These are phyloP conservation scores for Starmerella gropengiesseri DNA, from an alignment of 805 yeast genomes.

Conservation along the genomic window DNA sequence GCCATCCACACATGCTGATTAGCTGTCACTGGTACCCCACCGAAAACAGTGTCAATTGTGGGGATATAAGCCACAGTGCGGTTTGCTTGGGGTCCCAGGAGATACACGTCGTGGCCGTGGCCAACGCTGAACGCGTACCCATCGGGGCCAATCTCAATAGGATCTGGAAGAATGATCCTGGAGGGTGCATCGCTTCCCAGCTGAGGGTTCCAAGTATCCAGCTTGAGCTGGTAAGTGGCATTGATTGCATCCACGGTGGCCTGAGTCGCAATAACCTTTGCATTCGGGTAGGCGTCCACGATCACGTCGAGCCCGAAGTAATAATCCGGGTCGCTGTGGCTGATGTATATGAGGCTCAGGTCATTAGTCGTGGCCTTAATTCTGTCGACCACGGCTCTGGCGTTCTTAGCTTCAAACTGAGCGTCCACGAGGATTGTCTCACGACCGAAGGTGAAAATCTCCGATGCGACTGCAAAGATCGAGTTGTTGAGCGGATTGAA, in stretches of 20 bases:
- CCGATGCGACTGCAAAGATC: neutral
- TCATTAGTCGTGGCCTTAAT: slow-evolving; percentile 2
- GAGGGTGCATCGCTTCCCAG: neutral
- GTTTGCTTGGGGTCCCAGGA: slow-evolving; percentile 3
- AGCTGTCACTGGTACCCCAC: slow-evolving; percentile 1
- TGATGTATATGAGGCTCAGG: neutral
- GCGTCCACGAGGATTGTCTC: slow-evolving; percentile 1
- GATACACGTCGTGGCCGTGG: neutral
- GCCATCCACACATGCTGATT: slow-evolving; percentile 7
- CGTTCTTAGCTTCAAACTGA: neutral
- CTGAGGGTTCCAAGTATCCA: neutral
- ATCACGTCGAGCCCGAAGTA: slow-evolving; percentile 4
- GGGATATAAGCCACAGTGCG: slow-evolving; percentile 2
- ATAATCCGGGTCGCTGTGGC: slow-evolving; percentile 6
- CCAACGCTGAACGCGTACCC: neutral
- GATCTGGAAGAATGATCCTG: slow-evolving; percentile 1
- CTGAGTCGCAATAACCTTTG: neutral
- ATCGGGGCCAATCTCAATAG: neutral
- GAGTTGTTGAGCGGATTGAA: slow-evolving; percentile 3
- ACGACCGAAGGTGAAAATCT: neutral
- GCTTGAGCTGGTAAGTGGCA: neutral
- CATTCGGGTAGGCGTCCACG: slow-evolving; percentile 1
- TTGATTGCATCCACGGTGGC: slow-evolving; percentile 5
- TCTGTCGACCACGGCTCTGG: neutral
- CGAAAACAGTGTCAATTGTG: slow-evolving; percentile 1